Conservation (phyloP, 2,329 filamentous ascomycete genomes). For the Hymenoscyphus occultus region DNA sequence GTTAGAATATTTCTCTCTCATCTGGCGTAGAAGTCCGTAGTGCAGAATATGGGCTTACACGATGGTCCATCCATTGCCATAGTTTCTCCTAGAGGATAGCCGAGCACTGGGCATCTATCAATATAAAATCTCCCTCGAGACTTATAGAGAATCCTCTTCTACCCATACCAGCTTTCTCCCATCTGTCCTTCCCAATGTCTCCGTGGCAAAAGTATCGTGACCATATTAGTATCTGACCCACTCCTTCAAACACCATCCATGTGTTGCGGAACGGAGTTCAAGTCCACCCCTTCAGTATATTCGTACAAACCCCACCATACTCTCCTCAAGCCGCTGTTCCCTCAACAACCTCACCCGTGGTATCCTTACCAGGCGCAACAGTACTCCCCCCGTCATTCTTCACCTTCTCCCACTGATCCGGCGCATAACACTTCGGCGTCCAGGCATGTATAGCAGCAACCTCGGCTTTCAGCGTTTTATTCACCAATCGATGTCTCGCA, state of each 20-base stretch:
- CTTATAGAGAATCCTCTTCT: neutral
- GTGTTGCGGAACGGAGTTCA: neutral
- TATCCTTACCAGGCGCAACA: conserved; percentile 34
- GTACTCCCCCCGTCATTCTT: conserved; percentile 38
- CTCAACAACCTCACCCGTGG: conserved; percentile 34
- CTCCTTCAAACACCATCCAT: neutral
- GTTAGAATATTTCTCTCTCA: neutral
- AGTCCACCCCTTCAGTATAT: neutral
- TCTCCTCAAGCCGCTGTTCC: conserved; percentile 32
- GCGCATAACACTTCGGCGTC: conserved; percentile 73
- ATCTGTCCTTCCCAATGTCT: neutral
- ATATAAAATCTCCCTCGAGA: neutral
- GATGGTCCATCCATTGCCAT: neutral
- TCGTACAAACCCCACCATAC: neutral
- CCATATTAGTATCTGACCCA: neutral
- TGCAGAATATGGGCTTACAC: neutral
- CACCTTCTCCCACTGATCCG: conserved; percentile 70
- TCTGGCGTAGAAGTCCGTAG: neutral
- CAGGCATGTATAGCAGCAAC: conserved; percentile 74
- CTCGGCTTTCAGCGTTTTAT: conserved; percentile 63
- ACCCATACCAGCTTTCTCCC: neutral
- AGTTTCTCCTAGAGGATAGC: neutral
- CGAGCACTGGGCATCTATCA: neutral
- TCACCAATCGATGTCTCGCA: conserved; percentile 66
- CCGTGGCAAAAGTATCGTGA: neutral